These are phyloP conservation scores for Podaxis pistillaris DNA, from an alignment of 768 basidiomycete species.

Conservation along the genomic window DNA sequence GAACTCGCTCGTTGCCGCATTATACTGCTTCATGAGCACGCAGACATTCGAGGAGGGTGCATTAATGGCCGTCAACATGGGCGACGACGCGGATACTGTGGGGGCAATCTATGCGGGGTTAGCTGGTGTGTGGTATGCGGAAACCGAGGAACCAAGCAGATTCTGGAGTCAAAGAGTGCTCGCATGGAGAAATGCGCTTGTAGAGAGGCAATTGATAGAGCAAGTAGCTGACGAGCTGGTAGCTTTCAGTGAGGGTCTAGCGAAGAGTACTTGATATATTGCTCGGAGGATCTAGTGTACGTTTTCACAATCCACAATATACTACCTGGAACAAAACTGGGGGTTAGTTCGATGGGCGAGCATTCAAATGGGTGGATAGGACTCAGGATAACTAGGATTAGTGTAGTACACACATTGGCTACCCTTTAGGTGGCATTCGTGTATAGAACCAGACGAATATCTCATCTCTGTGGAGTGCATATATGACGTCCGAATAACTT, in stretches of 20 bases:
- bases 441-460: not conserved
- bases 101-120: slow-evolving; percentile 46
- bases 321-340: not conserved
- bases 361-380: not conserved
- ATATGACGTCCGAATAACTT: not conserved
- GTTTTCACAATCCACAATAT: not conserved
- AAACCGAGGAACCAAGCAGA: slow-evolving; percentile 17
- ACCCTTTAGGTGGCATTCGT: slow-evolving; percentile 7
- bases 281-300: not conserved
- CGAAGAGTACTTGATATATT: not conserved
- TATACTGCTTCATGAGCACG: slow-evolving; percentile 46
- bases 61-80: slow-evolving; percentile 42
- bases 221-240: slow-evolving; percentile 36
- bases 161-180: slow-evolving; percentile 39
- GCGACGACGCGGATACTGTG: slow-evolving; percentile 44
- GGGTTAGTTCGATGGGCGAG: not conserved
- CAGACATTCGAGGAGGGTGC: slow-evolving; percentile 44
- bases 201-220: slow-evolving; percentile 33
- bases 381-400: slow-evolving; percentile 17
- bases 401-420: slow-evolving; percentile 8
- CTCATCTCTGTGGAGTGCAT: not conserved
- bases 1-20: slow-evolving; percentile 38
- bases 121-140: slow-evolving; percentile 42
- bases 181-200: slow-evolving; percentile 32
- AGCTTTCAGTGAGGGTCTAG: slow-evolving; percentile 15